Evolutionary conservation across 495 filamentous ascomycete species (phyloP).

Genomic region (Ramalina peruviana): DNA sequence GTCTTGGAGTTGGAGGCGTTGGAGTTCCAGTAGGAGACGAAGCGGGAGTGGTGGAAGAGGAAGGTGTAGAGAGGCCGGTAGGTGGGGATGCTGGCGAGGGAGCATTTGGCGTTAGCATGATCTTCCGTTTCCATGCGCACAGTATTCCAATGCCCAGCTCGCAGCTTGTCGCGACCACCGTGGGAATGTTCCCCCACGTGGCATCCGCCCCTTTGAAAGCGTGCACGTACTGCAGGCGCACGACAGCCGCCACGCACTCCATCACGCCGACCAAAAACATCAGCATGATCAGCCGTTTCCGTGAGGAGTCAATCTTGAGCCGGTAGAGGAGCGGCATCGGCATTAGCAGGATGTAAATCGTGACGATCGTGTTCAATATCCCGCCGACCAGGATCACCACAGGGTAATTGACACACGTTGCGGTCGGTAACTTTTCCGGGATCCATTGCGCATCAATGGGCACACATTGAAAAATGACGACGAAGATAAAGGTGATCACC

Average conservation of each 20-base stretch:
- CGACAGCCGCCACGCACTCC: neutral
- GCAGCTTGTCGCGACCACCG: neutral
- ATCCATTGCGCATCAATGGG: neutral
- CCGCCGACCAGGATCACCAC: neutral
- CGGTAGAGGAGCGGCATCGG: conserved; percentile 9
- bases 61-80: neutral
- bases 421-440: neutral
- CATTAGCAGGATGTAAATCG: conserved; percentile 5
- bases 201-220: neutral
- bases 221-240: neutral
- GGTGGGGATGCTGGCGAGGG: neutral
- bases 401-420: neutral
- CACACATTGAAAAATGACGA: neutral
- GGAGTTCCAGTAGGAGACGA: neutral
- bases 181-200: neutral
- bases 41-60: neutral
- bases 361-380: conserved; percentile 7
- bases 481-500: neutral
- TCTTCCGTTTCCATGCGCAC: too few relatives aligned
- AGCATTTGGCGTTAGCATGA: too few relatives aligned
- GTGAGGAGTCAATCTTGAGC: conserved; percentile 2
- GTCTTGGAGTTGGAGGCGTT: too few relatives aligned
- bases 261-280: neutral
- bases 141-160: neutral
- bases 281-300: neutral